A percentile compares a stretch with the other conserved stretches of the same genome.
These are phyloP conservation scores for Sporothrix humicola DNA, from an alignment of 2,329 filamentous ascomycete genomes.

Conservation along the genomic window DNA sequence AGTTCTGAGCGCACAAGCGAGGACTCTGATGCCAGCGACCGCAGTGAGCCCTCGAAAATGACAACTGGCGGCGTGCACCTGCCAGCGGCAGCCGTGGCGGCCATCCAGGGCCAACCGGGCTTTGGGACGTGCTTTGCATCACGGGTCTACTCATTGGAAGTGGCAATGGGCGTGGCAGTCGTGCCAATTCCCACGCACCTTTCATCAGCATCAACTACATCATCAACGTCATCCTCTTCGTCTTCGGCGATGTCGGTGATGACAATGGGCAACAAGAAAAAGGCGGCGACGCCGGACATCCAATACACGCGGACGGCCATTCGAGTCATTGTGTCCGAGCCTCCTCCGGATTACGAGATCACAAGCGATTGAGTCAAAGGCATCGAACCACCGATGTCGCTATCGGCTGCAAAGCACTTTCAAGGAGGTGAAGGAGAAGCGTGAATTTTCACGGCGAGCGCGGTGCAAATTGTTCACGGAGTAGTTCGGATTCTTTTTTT, in stretches of 20 bases:
- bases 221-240: too few relatives aligned
- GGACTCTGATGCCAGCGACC: neutral
- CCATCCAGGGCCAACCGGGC: conserved; percentile 17
- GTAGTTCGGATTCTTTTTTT: neutral
- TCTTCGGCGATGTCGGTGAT: too few relatives aligned
- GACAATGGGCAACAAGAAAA: too few relatives aligned
- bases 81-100: neutral
- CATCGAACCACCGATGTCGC: too few relatives aligned
- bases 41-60: neutral
- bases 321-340: conserved; percentile 22
- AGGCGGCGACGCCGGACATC: neutral
- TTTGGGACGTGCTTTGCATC: conserved; percentile 33
- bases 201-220: too few relatives aligned
- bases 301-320: conserved; percentile 8
- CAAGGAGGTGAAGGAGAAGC: neutral
- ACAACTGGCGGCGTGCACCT: neutral
- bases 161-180: conserved; percentile 28
- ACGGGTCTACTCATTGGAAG: conserved; percentile 32
- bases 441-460: too few relatives aligned
- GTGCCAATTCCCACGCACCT: neutral
- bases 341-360: conserved; percentile 25
- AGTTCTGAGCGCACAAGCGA: neutral
- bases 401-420: too few relatives aligned
- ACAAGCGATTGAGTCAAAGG: neutral
- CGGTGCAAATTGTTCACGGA: neutral